These are phyloP conservation scores for Dendrocalamus latiflorus DNA, from an alignment of 202 grass and related monocot species.

Conservation along the genomic window DNA sequence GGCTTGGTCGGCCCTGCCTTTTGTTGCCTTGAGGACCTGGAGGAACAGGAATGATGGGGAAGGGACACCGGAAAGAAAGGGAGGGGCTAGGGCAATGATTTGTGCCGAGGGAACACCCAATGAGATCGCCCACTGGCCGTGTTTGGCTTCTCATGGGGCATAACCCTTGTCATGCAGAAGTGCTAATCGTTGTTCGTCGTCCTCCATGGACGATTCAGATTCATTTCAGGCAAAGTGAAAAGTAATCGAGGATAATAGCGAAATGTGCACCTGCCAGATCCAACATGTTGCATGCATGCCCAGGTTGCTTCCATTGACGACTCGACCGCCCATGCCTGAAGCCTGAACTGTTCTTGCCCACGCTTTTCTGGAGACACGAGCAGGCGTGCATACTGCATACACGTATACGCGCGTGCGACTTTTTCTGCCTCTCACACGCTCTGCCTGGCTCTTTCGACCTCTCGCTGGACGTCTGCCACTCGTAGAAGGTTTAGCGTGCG, in stretches of 20 bases:
- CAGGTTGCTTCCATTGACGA: neutral
- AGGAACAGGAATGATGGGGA: slow-evolving; percentile 19
- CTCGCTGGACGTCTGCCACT: neutral
- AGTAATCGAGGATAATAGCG: neutral
- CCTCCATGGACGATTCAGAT: slow-evolving; percentile 18
- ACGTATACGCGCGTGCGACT: neutral
- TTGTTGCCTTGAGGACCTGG: neutral
- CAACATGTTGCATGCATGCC: neutral
- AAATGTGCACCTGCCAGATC: neutral
- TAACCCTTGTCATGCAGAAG: slow-evolving; percentile 32
- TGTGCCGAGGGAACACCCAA: slow-evolving; percentile 17
- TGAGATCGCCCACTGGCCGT: slow-evolving; percentile 16
- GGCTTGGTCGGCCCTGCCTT: no score
- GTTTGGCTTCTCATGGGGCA: neutral
- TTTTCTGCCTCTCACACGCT: neutral
- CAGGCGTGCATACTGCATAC: neutral
- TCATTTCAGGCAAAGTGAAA: neutral
- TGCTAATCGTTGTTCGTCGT: neutral
- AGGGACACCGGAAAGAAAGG: neutral
- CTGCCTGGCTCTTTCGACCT: neutral
- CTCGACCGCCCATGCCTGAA: neutral
- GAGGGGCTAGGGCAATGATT: neutral
- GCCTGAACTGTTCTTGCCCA: neutral
- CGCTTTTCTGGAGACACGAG: neutral
- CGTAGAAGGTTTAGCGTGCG: slow-evolving; percentile 11